phyloP scores from a whole-genome alignment of 306 rosid species.

The Cucurbita argyrosperma region DNA sequence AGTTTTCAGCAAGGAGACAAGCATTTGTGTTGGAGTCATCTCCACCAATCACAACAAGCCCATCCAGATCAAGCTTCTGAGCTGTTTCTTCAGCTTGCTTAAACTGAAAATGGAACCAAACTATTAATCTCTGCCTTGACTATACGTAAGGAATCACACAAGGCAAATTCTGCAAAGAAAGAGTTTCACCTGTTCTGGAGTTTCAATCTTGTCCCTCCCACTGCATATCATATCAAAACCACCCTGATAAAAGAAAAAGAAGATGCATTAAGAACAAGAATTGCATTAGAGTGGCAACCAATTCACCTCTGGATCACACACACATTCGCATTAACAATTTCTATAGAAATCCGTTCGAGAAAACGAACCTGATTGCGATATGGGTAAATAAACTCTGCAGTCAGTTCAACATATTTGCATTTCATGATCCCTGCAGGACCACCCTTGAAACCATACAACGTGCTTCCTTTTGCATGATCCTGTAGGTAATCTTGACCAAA shows the following conservation, averaged over 20 bases:
- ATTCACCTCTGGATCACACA: neutral
- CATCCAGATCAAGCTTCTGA: slow-evolving; percentile 77
- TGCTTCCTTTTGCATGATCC: slow-evolving; percentile 59
- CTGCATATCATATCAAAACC: slow-evolving; percentile 98
- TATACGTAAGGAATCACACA: neutral
- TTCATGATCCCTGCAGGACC: slow-evolving; percentile 99
- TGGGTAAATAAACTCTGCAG: slow-evolving; percentile 59
- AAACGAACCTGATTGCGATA: slow-evolving; percentile 68
- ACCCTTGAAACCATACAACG: slow-evolving; percentile 76
- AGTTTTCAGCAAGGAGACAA: slow-evolving; percentile 93
- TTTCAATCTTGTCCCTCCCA: slow-evolving; percentile 99
- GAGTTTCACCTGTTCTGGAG: slow-evolving; percentile 71
- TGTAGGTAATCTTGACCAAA: slow-evolving; percentile 67
- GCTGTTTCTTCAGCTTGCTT: slow-evolving; percentile 91
- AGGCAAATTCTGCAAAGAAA: neutral
- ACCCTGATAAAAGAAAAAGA: slow-evolving; percentile 34
- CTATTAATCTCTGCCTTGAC: neutral
- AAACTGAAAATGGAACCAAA: slow-evolving; percentile 29
- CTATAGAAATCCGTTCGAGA: neutral
- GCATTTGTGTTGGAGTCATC: slow-evolving; percentile 99
- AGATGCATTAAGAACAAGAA: neutral
- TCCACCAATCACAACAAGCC: slow-evolving; percentile 95
- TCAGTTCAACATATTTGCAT: slow-evolving; percentile 65
- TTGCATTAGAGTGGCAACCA: neutral
- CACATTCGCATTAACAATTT: neutral